Base-by-base conservation (phyloP, 2,329 filamentous ascomycete species). In the Lachnellula suecica region DNA sequence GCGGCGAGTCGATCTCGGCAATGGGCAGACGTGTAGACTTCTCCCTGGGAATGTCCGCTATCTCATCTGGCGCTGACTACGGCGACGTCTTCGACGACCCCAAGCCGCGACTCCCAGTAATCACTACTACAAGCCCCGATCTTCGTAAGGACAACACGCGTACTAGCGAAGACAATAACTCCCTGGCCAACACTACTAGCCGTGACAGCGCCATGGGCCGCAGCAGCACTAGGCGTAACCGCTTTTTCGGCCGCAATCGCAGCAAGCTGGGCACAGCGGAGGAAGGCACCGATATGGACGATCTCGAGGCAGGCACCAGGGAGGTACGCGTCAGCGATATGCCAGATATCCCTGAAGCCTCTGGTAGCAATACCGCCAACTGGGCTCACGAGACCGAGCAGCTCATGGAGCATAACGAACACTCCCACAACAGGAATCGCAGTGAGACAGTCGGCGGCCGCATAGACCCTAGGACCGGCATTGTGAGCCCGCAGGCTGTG, bases 1-100 rank as follows among this genome's bases (percentile, higher is more conserved):
- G 82, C 8, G 78, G 77, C 27, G 82, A 86, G 58, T 81, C 82
- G 0, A 69, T 83, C 8, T 75, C 79, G 1, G 72, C 76, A 9
- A 82, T 83, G 73, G 74, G 74, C 31, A 83, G 81, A 49, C 81
- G 84, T 24, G 84, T 88, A 25, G 86, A 89, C 65, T 89, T 89
- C 68, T 88, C 84, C 2, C 74, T 88, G 2, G 86, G 86, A 25
- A 86, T 87, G 78, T 76, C 73, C 29, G 77, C 79, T 41, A 73
- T 85, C 37, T 76, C 77, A 3, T 74, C 79, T 1, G 75, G 74
- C 27, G 83, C 87, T 57, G 71, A 83, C 41, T 77, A 81, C 54
- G 83, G 81, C 42, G 86, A 89, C 61, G 79, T 88, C 1, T 85
- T 83, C 63, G 81, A 84, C 51, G 81, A 84, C 11, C 61, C 75